Evolutionary conservation across 768 basidiomycete genomes (phyloP), one percentile per base, ranked within the genome.

Genomic region (Boletus subparvulus): DNA sequence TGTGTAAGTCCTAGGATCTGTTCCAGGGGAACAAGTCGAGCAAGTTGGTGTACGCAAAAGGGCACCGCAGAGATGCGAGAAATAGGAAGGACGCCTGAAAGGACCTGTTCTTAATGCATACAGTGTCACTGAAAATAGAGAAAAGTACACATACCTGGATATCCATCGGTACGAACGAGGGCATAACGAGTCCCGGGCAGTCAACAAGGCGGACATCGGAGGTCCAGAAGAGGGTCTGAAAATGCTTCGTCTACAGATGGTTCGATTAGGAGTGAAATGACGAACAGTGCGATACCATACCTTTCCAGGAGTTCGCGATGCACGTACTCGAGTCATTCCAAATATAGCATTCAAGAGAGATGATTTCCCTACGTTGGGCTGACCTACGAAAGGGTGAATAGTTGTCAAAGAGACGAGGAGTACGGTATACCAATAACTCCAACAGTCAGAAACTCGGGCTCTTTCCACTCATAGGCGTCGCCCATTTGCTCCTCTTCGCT

Each of bases 291-390:
- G 2, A 32, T 50, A 19, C 48, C 63, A 48, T 42, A 88, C 90
- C 79, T 94, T 95, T 49, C 93, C 93, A 1, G 93, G 92, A 0
- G 90, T 94, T 55, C 85, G 84, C 1, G 90, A 93, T 13, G 92
- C 90, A 58, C 84, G 81, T 5, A 97, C 94, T 69, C 83, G 87
- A 47, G 78, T 80, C 21, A 76, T 73, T 30, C 91, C 94, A 66
- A 98, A 92, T 19, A 98, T 76, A 6, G 95, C 94, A 68, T 98
- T 98, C 50, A 98, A 73, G 6, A 97, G 75, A 0, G 91, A 93
- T 1, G 92, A 94, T 71, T 98, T 98, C 11, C 96, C 96, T 40
- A 96, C 94, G 69, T 98, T 98, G 14, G 95, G 95, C 67, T 96
- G 93, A 36, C 94, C 92, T 88, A 21, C 9, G 1, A 52, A 19